phyloP scores from a whole-genome alignment of 208 protist species.

The Trypanosoma scelopori region DNA sequence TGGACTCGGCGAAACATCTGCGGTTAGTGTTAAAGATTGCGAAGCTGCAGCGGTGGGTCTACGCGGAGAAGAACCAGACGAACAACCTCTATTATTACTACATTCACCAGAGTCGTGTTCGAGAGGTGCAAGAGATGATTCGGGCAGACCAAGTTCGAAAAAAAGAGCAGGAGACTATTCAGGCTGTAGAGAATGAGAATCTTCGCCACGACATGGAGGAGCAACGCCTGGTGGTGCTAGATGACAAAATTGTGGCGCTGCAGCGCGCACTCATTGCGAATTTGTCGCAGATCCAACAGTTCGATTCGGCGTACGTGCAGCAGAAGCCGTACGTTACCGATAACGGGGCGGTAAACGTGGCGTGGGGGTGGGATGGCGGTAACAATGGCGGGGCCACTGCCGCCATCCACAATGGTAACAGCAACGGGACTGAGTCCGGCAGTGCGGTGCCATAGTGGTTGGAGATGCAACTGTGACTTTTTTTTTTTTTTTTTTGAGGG shows the following conservation, averaged over 20 bases:
- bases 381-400: background rate
- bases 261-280: conserved; percentile 65
- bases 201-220: conserved; percentile 18
- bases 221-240: conserved; percentile 26
- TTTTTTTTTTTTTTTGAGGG: too few relatives aligned
- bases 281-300: conserved; percentile 60
- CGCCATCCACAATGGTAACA: too few relatives aligned
- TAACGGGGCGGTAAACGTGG: conserved; percentile 68
- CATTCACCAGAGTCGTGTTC: conserved; percentile 73
- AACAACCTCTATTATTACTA: conserved; percentile 91
- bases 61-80: conserved; percentile 90
- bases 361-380: conserved; percentile 56
- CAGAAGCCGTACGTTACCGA: conserved; percentile 68
- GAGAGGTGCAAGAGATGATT: conserved; percentile 86
- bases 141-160: conserved; percentile 56
- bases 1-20: conserved; percentile 87
- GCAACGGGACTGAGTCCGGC: background rate
- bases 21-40: conserved; percentile 86
- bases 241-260: conserved; percentile 64
- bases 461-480: background rate
- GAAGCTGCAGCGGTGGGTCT: conserved; percentile 85
- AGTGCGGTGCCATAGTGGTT: background rate
- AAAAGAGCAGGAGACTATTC: conserved; percentile 47
- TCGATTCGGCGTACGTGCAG: conserved; percentile 59
- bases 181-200: conserved; percentile 14